phyloP scores from a whole-genome alignment of 805 yeast genomes.

The Candida taoyuanica region DNA sequence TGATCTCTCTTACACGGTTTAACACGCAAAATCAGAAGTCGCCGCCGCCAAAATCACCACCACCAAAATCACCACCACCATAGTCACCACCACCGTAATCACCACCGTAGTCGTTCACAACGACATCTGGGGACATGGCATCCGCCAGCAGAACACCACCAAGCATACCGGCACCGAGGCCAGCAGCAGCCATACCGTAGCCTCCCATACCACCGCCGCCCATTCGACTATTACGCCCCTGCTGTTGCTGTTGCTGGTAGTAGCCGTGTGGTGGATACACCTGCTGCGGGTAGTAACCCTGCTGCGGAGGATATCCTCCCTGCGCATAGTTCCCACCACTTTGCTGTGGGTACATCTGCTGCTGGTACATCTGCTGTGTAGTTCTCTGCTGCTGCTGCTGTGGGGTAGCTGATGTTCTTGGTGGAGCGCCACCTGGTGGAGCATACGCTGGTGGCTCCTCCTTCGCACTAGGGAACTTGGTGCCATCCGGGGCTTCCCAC shows the following conservation, averaged over 20 bases:
- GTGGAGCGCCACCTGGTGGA: constrained; percentile 9
- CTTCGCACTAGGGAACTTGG: constrained; percentile 34
- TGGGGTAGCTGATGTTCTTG: constrained; percentile 1
- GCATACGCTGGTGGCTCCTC: constrained; percentile 41
- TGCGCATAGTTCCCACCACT: constrained; percentile 26
- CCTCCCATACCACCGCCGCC: constrained; percentile 25
- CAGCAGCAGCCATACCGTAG: constrained; percentile 25
- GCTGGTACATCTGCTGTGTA: constrained; percentile 11
- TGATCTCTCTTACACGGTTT: not conserved
- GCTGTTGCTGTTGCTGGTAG: constrained; percentile 18
- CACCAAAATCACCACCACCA: constrained; percentile 35
- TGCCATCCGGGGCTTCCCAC: constrained; percentile 81
- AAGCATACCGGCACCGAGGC: constrained; percentile 28
- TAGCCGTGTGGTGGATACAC: constrained; percentile 28
- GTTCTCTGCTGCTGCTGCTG: constrained; percentile 8
- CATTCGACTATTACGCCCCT: constrained; percentile 30
- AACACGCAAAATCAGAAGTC: constrained; percentile 7
- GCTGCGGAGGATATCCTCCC: constrained; percentile 26
- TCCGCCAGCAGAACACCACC: constrained; percentile 30
- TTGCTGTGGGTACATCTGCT: constrained; percentile 18
- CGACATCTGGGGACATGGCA: constrained; percentile 24
- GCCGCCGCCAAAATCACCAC: constrained; percentile 22
- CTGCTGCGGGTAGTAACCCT: constrained; percentile 16
- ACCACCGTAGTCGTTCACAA: constrained; percentile 16
- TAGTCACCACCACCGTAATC: constrained; percentile 32